Evolutionary conservation across 257 asterid genomes (phyloP), one percentile per base, ranked within the genome.

Genomic region (Fraxinus cuspidata): DNA sequence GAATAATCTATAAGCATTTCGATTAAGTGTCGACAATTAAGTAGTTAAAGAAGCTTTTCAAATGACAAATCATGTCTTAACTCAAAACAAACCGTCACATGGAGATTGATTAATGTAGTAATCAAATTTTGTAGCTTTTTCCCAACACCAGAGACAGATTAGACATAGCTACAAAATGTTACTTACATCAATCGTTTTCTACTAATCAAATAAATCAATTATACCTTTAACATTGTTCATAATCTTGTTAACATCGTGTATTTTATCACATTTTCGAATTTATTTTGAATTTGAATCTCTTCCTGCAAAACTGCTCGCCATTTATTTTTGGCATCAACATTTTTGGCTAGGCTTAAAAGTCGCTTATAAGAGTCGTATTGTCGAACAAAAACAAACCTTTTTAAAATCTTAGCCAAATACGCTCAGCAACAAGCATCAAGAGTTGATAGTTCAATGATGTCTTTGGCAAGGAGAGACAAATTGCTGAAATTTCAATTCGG

Each of bases 21-120:
- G 21, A 56, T 23, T 2, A 2, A 8, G 32, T 2, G 32, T 60
- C 34, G 19, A 12, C 69, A 73, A 72, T 60, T 7, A 56, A 80
- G 85, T 81, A 47, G 85, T 78, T 84, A 78, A 71, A 67, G 77
- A 70, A 72, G 87, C n/a, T 75, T 75, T 74, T 78, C 85, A 76
- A 80, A 70, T 58, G 81, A 74, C 85, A 75, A 76, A 79, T 84
- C 84, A 71, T 74, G 77, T 53, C 35, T 66, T 71, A 42, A 27
- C 7, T 23, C 10, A 51, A 53, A 76, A 83, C 77, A 73, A 84
- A 79, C 82, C 73, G 73, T 82, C 86, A 81, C 88, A 79, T 79
- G 84, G 74, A 37, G 25, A 34, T 79, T 75, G 69, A 47, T 81
- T 77, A 56, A 15, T 71, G 21, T 18, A 21, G 40, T 72, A 58